A percentile compares a stretch with the other conserved stretches of the same genome.
phyloP scores from a whole-genome alignment of 2,329 filamentous ascomycete genomes.

The Meredithiella fracta region DNA sequence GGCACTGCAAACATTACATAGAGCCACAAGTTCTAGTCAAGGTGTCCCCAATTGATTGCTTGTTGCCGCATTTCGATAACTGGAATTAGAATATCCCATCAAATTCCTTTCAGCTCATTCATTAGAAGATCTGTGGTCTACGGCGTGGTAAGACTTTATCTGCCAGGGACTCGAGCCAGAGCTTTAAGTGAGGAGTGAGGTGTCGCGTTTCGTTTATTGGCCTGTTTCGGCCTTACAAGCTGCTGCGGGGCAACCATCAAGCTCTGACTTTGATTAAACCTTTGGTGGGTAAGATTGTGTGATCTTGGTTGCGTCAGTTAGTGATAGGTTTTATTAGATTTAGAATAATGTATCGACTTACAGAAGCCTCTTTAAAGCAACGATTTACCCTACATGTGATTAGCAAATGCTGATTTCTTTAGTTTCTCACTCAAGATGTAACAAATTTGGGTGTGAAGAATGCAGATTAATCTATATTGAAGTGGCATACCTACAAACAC shows the following conservation, averaged over 20 bases:
- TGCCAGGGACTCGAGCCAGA: neutral
- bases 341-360: too few species aligned
- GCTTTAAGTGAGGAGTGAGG: neutral
- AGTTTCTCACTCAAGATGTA: neutral
- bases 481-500: neutral
- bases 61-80: neutral
- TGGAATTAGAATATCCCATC: neutral
- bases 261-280: neutral
- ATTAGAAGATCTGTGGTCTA: neutral
- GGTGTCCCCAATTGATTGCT: neutral
- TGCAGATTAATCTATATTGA: neutral
- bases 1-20: neutral
- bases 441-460: neutral
- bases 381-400: too few species aligned
- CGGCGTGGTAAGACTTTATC: neutral
- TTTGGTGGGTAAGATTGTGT: too few species aligned
- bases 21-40: neutral
- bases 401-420: too few species aligned
- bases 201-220: neutral
- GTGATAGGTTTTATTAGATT: too few species aligned
- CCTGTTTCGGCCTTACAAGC: neutral
- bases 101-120: neutral
- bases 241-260: conserved; percentile 4
- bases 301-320: too few species aligned
- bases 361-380: too few species aligned